phyloP scores from a whole-genome alignment of 208 protist species.

The Leishmania major region DNA sequence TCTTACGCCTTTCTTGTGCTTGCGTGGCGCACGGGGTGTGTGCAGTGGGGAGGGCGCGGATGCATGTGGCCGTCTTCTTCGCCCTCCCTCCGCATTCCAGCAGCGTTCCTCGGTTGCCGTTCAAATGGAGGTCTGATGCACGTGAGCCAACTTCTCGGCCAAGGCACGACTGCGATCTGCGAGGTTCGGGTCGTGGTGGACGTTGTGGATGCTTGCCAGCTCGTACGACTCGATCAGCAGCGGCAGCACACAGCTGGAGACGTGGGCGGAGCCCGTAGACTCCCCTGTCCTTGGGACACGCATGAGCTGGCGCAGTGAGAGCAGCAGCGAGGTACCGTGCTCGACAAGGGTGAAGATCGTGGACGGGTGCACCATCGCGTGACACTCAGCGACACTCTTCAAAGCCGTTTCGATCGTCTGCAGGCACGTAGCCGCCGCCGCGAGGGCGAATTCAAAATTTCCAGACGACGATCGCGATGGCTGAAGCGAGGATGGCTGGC shows the following conservation, averaged over 20 bases:
- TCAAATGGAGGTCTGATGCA: slow-evolving; percentile 37
- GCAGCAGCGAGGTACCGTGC: slow-evolving; percentile 40
- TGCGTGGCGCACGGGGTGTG: neutral
- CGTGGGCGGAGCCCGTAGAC: slow-evolving; percentile 14
- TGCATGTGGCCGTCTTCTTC: neutral
- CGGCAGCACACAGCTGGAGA: slow-evolving; percentile 43
- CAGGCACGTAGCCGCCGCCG: slow-evolving; percentile 33
- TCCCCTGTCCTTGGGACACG: slow-evolving; percentile 26
- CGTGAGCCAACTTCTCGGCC: slow-evolving; percentile 50
- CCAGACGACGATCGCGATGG: slow-evolving; percentile 7
- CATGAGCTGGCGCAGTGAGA: slow-evolving; percentile 33
- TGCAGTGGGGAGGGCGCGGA: neutral
- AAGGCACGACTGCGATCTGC: slow-evolving; percentile 31
- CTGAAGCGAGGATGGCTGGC: neutral
- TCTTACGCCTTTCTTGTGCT: neutral
- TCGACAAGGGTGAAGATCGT: slow-evolving; percentile 56
- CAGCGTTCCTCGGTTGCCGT: too few relatives aligned
- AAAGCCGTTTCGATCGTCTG: slow-evolving; percentile 53
- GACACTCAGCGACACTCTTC: slow-evolving; percentile 39
- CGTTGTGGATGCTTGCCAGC: slow-evolving; percentile 36
- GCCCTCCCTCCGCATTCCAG: neutral
- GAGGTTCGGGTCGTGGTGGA: slow-evolving; percentile 6
- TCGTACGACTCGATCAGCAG: slow-evolving; percentile 57
- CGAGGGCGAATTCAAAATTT: neutral
- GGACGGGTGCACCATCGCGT: slow-evolving; percentile 50